phyloP scores from a whole-genome alignment of 2,329 filamentous ascomycete species.

The Hypoxylon sp. region DNA sequence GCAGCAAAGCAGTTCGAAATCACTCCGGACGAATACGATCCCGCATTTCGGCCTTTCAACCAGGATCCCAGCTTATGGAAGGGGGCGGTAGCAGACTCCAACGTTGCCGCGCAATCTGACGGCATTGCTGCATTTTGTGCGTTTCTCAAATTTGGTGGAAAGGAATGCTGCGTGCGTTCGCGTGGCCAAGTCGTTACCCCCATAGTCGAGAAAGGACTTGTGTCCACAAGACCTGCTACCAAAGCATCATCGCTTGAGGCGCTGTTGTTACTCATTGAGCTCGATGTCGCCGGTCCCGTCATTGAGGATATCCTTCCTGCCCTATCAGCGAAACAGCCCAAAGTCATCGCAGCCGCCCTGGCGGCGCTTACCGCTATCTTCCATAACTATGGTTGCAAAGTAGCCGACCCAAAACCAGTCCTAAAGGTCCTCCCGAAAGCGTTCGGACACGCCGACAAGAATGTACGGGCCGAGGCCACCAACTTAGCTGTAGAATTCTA shows the following conservation, averaged over 20 bases:
- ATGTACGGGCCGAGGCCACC: slow-evolving; percentile 93
- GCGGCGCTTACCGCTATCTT: slow-evolving; percentile 83
- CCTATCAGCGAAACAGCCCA: slow-evolving; percentile 56
- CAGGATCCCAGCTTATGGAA: slow-evolving; percentile 92
- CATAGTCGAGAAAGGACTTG: slow-evolving; percentile 91
- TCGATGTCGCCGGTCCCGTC: slow-evolving; percentile 86
- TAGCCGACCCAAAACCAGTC: slow-evolving; percentile 91
- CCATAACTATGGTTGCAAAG: slow-evolving; percentile 94
- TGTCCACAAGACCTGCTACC: slow-evolving; percentile 87
- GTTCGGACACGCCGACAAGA: slow-evolving; percentile 97
- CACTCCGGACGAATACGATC: slow-evolving; percentile 86
- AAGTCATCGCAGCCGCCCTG: slow-evolving; percentile 53
- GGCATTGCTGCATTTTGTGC: slow-evolving; percentile 88
- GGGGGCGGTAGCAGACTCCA: slow-evolving; percentile 90
- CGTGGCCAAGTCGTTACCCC: slow-evolving; percentile 79
- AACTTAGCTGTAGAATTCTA: slow-evolving; percentile 94
- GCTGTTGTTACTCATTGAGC: slow-evolving; percentile 87
- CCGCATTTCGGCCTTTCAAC: slow-evolving; percentile 87
- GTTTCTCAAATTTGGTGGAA: slow-evolving; percentile 91
- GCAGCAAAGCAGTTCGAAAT: slow-evolving; percentile 87
- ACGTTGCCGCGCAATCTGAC: slow-evolving; percentile 96
- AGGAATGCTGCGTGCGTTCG: slow-evolving; percentile 82
- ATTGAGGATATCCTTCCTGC: slow-evolving; percentile 85
- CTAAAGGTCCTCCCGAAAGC: slow-evolving; percentile 89
- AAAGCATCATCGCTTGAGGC: slow-evolving; percentile 91